phyloP scores from a whole-genome alignment of 257 asterid genomes.

The Cinchona pubescens region DNA sequence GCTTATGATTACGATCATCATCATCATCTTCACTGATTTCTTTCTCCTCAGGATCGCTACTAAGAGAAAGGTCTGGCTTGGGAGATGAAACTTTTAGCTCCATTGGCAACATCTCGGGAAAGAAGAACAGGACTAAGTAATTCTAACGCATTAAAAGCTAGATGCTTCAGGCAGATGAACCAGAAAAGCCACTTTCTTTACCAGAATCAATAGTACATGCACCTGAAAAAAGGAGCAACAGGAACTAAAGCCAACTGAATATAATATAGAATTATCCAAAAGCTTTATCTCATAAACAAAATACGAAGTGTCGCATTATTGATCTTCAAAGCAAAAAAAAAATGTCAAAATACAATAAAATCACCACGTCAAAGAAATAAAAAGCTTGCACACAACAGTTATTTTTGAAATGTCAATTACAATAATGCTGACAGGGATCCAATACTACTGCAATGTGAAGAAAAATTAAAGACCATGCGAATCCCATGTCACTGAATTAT shows the following conservation, averaged over 20 bases:
- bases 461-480: background rate
- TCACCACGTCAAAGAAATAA: conserved; percentile 2
- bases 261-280: background rate
- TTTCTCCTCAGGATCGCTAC: conserved; percentile 83
- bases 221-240: conserved; percentile 21
- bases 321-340: background rate
- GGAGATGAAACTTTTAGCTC: conserved; percentile 72
- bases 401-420: background rate
- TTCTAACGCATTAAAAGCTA: conserved; percentile 17
- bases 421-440: background rate
- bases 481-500: background rate
- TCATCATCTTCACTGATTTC: conserved; percentile 93
- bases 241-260: background rate
- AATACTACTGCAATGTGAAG: background rate
- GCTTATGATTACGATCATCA: conserved; percentile 98
- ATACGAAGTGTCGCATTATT: background rate
- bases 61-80: conserved; percentile 58
- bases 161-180: conserved; percentile 15
- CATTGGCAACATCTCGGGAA: conserved; percentile 32
- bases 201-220: conserved; percentile 5
- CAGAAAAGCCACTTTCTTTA: conserved; percentile 12
- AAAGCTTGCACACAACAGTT: background rate
- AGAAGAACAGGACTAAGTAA: conserved; percentile 12
- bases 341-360: too few relatives aligned
- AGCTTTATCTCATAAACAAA: background rate